Evolutionary conservation across 257 asterid genomes (phyloP).

Genomic region (Eucommia ulmoides): DNA sequence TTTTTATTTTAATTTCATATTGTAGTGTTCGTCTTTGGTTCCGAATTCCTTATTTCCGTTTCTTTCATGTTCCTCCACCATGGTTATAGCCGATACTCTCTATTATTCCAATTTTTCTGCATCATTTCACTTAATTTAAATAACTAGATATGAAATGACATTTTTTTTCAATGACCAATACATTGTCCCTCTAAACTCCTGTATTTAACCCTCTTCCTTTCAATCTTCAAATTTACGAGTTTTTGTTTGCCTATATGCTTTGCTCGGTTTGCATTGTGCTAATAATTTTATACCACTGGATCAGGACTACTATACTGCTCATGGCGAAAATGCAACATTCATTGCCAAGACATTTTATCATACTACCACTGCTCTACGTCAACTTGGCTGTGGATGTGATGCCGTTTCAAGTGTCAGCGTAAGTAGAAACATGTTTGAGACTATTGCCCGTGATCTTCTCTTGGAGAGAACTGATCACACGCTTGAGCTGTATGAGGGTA

Average conservation of each 20-base stretch:
- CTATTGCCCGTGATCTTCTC: conserved; percentile 69
- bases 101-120: too few species aligned
- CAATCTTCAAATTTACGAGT: background rate
- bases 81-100: too few species aligned
- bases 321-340: conserved; percentile 83
- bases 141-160: too few species aligned
- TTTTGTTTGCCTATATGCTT: background rate
- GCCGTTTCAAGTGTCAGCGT: conserved; percentile 82
- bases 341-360: conserved; percentile 83
- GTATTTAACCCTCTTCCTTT: too few species aligned
- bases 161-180: too few species aligned
- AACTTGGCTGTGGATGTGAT: conserved; percentile 67
- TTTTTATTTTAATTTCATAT: too few species aligned
- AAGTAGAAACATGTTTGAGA: conserved; percentile 86
- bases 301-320: conserved; percentile 85
- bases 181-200: too few species aligned
- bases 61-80: too few species aligned
- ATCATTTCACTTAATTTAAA: too few species aligned
- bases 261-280: conserved; percentile 4
- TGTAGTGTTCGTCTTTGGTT: too few species aligned
- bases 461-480: conserved; percentile 89
- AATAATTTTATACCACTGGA: background rate
- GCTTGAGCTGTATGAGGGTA: conserved; percentile 78
- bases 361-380: conserved; percentile 91
- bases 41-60: too few species aligned